Percentiles rank a stretch among this genome's conserved stretches.
Conservation (phyloP, 2,329 filamentous ascomycete species). For the Colletotrichum caudatum region DNA sequence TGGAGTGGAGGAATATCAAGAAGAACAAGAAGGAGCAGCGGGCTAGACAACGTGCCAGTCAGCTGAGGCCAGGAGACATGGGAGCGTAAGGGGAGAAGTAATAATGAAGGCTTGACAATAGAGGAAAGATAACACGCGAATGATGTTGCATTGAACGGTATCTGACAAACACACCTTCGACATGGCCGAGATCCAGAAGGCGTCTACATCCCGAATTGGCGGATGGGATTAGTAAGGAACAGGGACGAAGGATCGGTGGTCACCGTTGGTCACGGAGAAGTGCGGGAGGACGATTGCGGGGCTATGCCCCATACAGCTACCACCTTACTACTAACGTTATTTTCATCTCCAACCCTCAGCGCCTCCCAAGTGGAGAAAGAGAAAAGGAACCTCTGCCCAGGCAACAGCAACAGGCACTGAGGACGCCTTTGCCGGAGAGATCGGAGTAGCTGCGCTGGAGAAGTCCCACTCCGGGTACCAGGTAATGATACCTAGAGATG, state of each 20-base stretch:
- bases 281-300: neutral
- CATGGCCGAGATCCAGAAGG: neutral
- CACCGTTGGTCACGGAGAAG: neutral
- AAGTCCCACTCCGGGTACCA: too few species aligned
- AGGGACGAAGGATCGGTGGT: neutral
- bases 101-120: neutral
- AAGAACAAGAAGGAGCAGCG: conserved; percentile 50
- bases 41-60: conserved; percentile 20
- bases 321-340: neutral
- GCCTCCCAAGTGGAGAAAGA: neutral
- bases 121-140: neutral
- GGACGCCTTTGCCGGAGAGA: neutral
- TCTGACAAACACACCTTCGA: neutral
- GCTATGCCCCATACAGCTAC: neutral
- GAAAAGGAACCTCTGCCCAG: neutral
- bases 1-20: conserved; percentile 79
- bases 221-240: neutral
- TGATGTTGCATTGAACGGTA: too few species aligned
- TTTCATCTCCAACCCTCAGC: neutral
- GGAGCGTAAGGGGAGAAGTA: conserved; percentile 1
- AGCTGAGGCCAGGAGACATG: conserved; percentile 20
- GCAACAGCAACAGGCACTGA: too few species aligned
- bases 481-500: neutral
- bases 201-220: neutral
- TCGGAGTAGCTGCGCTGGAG: neutral